Percentiles rank a stretch among this genome's conserved stretches.
Evolutionary conservation across 768 basidiomycete species (phyloP).

Genomic region (Candolleomyces eurysporus): DNA sequence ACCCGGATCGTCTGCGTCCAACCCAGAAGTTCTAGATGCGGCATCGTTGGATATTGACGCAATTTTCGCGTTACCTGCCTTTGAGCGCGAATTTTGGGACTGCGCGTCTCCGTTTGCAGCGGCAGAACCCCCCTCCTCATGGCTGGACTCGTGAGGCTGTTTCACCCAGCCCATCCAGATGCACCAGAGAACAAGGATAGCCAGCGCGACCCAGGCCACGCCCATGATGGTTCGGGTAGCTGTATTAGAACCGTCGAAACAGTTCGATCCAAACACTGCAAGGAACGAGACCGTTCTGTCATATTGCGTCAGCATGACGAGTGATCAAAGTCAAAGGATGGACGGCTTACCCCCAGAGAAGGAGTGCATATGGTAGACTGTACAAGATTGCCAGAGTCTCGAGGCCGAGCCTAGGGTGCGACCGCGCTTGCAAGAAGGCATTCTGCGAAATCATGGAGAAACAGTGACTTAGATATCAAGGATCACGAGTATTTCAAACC

Average conservation of each 20-base stretch:
- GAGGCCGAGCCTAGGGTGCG: conserved; percentile 12
- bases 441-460: neutral
- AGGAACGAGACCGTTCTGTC: conserved; percentile 24
- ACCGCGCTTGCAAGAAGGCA: conserved; percentile 3
- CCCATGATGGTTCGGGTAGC: conserved; percentile 16
- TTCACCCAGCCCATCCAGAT: conserved; percentile 12
- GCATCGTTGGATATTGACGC: too few relatives aligned
- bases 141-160: too few relatives aligned
- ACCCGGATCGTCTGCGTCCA: too few relatives aligned
- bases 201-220: conserved; percentile 4
- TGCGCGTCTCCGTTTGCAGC: too few relatives aligned
- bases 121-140: too few relatives aligned
- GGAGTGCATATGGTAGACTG: conserved; percentile 25
- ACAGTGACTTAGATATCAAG: conserved; percentile 14
- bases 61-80: too few relatives aligned
- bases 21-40: too few relatives aligned
- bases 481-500: conserved; percentile 5
- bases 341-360: conserved; percentile 25
- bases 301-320: neutral
- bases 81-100: too few relatives aligned
- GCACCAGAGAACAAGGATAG: conserved; percentile 21
- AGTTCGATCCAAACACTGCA: conserved; percentile 24
- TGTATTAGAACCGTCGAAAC: conserved; percentile 18
- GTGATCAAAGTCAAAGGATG: neutral
- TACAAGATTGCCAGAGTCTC: conserved; percentile 24